Evolutionary conservation across 371 early-diverging fungal species (phyloP).

Genomic region (Mortierella sp.): DNA sequence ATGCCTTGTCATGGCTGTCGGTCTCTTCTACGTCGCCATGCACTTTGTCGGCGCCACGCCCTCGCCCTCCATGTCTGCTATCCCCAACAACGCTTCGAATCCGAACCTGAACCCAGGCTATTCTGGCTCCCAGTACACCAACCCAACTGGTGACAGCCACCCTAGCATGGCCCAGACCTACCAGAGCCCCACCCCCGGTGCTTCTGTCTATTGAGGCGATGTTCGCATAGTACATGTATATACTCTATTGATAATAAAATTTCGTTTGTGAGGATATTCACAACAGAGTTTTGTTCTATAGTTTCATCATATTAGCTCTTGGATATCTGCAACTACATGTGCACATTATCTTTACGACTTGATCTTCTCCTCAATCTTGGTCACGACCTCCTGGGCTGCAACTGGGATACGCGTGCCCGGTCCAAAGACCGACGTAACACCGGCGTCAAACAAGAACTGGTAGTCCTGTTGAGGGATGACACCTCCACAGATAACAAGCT

Average conservation of each 20-base stretch:
- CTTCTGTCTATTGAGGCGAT: no score
- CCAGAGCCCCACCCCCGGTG: slow-evolving; percentile 19
- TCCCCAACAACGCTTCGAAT: slow-evolving; percentile 31
- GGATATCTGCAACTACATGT: not conserved
- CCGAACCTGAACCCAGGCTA: slow-evolving; percentile 33
- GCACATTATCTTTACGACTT: slow-evolving; percentile 13
- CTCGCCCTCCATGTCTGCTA: slow-evolving; percentile 49
- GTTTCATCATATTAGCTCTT: no score
- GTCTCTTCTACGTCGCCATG: slow-evolving; percentile 47
- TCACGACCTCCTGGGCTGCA: slow-evolving; percentile 81
- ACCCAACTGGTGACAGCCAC: slow-evolving; percentile 16
- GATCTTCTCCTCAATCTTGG: slow-evolving; percentile 64
- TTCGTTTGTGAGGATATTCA: no score
- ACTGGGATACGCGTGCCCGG: slow-evolving; percentile 87
- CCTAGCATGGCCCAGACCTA: slow-evolving; percentile 45
- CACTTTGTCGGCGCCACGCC: slow-evolving; percentile 53
- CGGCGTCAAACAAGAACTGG: slow-evolving; percentile 78
- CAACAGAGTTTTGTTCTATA: no score
- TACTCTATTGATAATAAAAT: no score
- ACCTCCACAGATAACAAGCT: slow-evolving; percentile 82
- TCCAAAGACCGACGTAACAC: slow-evolving; percentile 83
- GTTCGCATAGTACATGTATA: no score
- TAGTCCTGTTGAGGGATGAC: slow-evolving; percentile 90
- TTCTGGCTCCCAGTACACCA: slow-evolving; percentile 20
- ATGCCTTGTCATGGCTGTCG: slow-evolving; percentile 34